Evolutionary conservation across 2,329 filamentous ascomycete genomes (phyloP), one percentile per base, ranked within the genome.

Genomic region (Monilinia fructicola): DNA sequence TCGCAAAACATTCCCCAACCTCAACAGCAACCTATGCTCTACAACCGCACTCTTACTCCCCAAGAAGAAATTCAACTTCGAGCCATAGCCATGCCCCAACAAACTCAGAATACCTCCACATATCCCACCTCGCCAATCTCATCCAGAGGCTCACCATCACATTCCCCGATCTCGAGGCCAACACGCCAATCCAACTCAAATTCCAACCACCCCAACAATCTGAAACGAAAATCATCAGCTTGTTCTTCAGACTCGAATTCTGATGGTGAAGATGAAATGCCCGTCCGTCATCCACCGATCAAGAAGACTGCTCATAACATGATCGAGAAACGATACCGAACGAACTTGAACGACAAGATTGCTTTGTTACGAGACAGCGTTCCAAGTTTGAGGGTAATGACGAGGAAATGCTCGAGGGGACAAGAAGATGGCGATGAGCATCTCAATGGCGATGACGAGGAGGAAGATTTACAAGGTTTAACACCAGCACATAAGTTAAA

Each of bases 221-320:
- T 40, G 21, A 68, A 67, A 48, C 56, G 61, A 14, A 62, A 66
- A 66, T 65, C 67, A n/a, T 64, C 60, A 28, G 42, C 52, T 28
- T 56, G 46, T 23, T 58, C 69, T 9, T 74, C 69, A 21, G 66
- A 71, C 14, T 73, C 73, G 38, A 74, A 74, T 21, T 70, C 71
- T 4, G 71, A 74, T 2, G 69, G 68, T 11, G 71, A 85, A 35
- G 84, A 87, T 56, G 85, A 88, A n/a, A 80, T 84, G 54, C 82
- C 72, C 83, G 44, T 46, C 5, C 66, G 62, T 5, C 67, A 76
- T 71, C 81, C 78, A 54, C 83, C 83, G 0, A 78, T 82, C 23
- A 93, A 92, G 80, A 93, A 93, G 81, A 90, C 90, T 42, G 89
- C 90, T 11, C 91, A 94, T 79, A 93, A 93, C 78, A 90, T 93